Conservation (phyloP, 768 basidiomycete genomes). For the Lactarius hatsudake region DNA sequence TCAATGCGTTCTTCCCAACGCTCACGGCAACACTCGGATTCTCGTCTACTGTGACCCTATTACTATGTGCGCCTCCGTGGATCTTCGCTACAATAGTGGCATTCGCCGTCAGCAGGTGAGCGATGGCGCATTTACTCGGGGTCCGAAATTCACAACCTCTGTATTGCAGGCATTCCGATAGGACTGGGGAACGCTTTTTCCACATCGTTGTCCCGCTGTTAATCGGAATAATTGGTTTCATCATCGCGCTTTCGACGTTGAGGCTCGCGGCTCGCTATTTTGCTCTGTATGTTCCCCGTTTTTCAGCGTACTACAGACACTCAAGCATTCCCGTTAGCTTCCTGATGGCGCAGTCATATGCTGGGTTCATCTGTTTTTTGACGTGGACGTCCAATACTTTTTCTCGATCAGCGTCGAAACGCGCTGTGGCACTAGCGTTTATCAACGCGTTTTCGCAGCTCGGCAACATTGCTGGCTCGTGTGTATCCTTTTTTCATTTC, state of each 20-base stretch:
- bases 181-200: constrained; percentile 63
- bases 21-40: constrained; percentile 71
- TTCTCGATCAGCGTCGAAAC: constrained; percentile 80
- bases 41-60: constrained; percentile 57
- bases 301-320: not conserved
- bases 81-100: constrained; percentile 57
- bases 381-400: constrained; percentile 57
- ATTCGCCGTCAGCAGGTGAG: constrained; percentile 47
- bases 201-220: constrained; percentile 55
- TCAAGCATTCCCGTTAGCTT: constrained; percentile 44
- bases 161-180: constrained; percentile 62
- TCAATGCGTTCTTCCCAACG: constrained; percentile 81
- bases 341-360: constrained; percentile 71
- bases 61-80: constrained; percentile 81
- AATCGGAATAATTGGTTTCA: constrained; percentile 65
- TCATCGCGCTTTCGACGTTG: constrained; percentile 63
- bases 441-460: constrained; percentile 80
- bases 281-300: constrained; percentile 46
- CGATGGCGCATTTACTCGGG: not conserved
- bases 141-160: not conserved
- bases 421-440: constrained; percentile 81
- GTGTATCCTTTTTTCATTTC: constrained; percentile 34
- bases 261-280: constrained; percentile 61
- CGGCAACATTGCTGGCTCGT: constrained; percentile 84
- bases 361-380: constrained; percentile 66